These are phyloP conservation scores for Schrenkiella parvula DNA, from an alignment of 345 rosid species.

Conservation along the genomic window DNA sequence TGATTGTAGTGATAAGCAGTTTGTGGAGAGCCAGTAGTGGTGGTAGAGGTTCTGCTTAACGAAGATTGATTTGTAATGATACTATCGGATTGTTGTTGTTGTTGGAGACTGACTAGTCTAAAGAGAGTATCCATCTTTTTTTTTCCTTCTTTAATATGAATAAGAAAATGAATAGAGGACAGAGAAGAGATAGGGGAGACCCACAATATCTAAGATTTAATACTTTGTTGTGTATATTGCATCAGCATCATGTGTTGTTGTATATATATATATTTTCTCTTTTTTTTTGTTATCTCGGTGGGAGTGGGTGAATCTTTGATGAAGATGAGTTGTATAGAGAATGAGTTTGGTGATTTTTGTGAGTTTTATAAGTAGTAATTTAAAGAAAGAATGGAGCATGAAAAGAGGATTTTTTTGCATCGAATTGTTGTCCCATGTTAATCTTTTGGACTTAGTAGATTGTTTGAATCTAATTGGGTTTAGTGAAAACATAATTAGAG, in stretches of 20 bases:
- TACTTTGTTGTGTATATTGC: constrained; percentile 31
- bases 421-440: constrained; percentile 22
- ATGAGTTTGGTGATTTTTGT: constrained; percentile 22
- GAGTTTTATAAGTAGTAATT: constrained; percentile 10
- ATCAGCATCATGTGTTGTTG: constrained; percentile 30
- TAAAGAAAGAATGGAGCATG: constrained; percentile 2
- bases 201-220: constrained; percentile 54
- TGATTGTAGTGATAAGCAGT: constrained; percentile 52
- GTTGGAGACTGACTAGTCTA: constrained; percentile 70
- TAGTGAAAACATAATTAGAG: constrained; percentile 27
- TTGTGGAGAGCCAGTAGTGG: constrained; percentile 73
- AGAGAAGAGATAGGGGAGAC: constrained; percentile 36
- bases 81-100: constrained; percentile 65
- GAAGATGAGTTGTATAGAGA: constrained; percentile 24
- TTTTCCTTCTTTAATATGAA: constrained; percentile 19
- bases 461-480: constrained; percentile 31
- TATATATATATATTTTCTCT: background rate
- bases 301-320: constrained; percentile 32
- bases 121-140: constrained; percentile 84
- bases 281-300: constrained; percentile 12
- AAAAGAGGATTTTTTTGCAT: constrained; percentile 22
- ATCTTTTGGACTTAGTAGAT: constrained; percentile 18
- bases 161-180: constrained; percentile 22
- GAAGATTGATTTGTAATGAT: constrained; percentile 64
- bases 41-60: constrained; percentile 71